Percentiles rank a stretch among this genome's conserved stretches.
These are phyloP conservation scores for Thinopyrum elongatum DNA, from an alignment of 176 grass and related monocot genomes.

Conservation along the genomic window DNA sequence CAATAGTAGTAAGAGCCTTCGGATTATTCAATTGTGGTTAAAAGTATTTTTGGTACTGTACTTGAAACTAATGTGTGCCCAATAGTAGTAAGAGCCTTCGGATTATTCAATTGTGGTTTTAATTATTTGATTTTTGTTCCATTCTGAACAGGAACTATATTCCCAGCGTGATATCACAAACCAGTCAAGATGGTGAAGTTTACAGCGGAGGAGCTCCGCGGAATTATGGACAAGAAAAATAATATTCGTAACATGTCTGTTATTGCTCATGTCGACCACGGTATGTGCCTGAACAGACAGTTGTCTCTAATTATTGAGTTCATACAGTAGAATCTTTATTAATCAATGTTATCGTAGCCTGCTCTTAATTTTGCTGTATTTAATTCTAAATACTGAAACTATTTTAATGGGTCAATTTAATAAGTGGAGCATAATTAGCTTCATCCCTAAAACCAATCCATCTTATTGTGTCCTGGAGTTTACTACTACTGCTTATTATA, in stretches of 20 bases:
- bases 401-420: not conserved
- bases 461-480: not conserved
- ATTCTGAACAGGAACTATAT: conserved; percentile 20
- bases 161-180: conserved; percentile 23
- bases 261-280: conserved; percentile 88
- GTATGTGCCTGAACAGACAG: conserved; percentile 20
- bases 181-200: conserved; percentile 93
- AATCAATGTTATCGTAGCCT: not conserved
- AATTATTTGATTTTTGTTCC: not conserved
- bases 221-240: conserved; percentile 87
- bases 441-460: not conserved
- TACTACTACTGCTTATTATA: not conserved
- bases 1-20: too few species aligned
- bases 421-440: not conserved
- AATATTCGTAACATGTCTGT: conserved; percentile 94
- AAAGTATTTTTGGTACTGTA: not conserved
- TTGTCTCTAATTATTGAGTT: not conserved
- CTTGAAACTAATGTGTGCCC: not conserved
- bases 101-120: not conserved
- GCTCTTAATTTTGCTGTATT: not conserved
- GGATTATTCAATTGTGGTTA: too few species aligned
- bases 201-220: conserved; percentile 77
- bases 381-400: not conserved
- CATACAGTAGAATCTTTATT: not conserved
- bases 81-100: not conserved